Percentiles rank a stretch among this genome's conserved stretches.
phyloP scores from a whole-genome alignment of 768 basidiomycete species.

The Kwoniella mangroviensis region DNA sequence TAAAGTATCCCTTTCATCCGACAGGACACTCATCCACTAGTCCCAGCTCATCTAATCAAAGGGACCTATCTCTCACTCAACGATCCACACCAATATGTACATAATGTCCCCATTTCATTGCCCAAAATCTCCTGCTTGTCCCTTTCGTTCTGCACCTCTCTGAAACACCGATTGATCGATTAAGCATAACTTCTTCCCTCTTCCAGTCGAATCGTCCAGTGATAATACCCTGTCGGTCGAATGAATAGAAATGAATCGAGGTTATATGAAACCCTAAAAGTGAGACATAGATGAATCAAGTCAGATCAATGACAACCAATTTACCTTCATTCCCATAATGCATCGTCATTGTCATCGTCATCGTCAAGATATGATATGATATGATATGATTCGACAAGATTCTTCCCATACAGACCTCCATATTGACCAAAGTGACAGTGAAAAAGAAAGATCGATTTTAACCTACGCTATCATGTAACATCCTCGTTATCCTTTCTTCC shows the following conservation, averaged over 20 bases:
- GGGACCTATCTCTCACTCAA: background rate
- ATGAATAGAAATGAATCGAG: background rate
- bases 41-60: background rate
- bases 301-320: background rate
- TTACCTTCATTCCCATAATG: background rate
- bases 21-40: background rate
- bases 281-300: background rate
- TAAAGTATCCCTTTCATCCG: background rate
- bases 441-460: background rate
- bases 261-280: constrained; percentile 7
- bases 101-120: too few species aligned
- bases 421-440: too few species aligned
- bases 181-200: constrained; percentile 3
- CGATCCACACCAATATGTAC: background rate
- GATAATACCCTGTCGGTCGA: background rate
- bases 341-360: background rate
- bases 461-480: constrained; percentile 54
- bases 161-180: background rate
- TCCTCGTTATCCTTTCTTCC: constrained; percentile 82
- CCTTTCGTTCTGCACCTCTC: background rate
- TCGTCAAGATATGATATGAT: constrained; percentile 3
- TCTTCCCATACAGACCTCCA: background rate
- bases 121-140: too few species aligned
- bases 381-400: background rate
- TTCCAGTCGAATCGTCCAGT: background rate